Evolutionary conservation across 169 alveolate species (phyloP).

Genomic region (Plasmodium falciparum): DNA sequence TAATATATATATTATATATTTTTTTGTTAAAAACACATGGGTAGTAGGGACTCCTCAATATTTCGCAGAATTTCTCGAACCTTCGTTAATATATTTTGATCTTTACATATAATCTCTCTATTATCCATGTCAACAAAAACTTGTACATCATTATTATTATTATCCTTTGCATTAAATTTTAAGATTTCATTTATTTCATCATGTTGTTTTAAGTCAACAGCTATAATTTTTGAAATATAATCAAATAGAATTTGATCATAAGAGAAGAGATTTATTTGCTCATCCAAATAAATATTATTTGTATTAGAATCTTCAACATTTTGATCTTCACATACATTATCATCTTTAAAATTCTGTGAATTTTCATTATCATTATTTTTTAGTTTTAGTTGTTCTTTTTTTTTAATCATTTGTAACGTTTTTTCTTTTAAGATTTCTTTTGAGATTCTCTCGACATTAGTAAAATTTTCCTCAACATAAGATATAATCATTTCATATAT

Average conservation of each 20-base stretch:
- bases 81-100: constrained; percentile 31
- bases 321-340: neutral
- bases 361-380: neutral
- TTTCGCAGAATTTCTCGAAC: constrained; percentile 61
- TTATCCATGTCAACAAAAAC: constrained; percentile 73
- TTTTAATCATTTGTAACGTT: neutral
- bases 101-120: constrained; percentile 61
- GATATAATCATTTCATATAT: constrained; percentile 60
- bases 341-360: neutral
- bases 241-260: constrained; percentile 31
- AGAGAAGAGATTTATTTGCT: neutral
- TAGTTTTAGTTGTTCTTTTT: neutral
- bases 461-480: constrained; percentile 54
- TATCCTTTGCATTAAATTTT: constrained; percentile 49
- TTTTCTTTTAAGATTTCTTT: constrained; percentile 29
- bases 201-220: constrained; percentile 4
- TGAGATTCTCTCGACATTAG: constrained; percentile 58
- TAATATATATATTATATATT: constrained; percentile 1
- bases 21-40: constrained; percentile 48
- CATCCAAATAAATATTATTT: neutral
- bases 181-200: constrained; percentile 65
- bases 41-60: constrained; percentile 56
- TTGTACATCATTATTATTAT: constrained; percentile 25
- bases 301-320: neutral
- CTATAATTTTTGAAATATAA: constrained; percentile 18